Evolutionary conservation across 805 yeast genomes (phyloP).

Genomic region (Metschnikowia kunwiensis): DNA sequence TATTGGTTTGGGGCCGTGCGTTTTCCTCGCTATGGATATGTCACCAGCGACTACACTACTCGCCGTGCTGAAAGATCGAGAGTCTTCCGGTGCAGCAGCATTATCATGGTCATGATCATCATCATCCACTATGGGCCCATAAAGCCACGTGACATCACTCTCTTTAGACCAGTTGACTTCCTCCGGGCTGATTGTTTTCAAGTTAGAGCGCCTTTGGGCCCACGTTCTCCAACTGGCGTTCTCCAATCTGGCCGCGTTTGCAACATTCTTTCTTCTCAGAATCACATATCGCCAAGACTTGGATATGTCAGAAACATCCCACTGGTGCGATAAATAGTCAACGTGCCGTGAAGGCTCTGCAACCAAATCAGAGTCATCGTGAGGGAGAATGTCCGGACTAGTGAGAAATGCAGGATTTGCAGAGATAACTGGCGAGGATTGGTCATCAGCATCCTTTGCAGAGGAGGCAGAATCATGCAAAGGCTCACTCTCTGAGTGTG

Average conservation of each 20-base stretch:
- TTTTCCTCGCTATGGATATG: constrained; percentile 37
- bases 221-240: constrained; percentile 91
- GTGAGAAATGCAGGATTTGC: constrained; percentile 16
- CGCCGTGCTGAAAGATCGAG: constrained; percentile 27
- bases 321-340: constrained; percentile 90
- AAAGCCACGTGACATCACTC: constrained; percentile 95
- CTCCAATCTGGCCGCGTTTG: constrained; percentile 46
- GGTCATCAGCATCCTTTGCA: constrained; percentile 13
- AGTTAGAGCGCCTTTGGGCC: constrained; percentile 72
- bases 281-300: constrained; percentile 95
- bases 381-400: constrained; percentile 49
- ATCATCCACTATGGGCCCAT: constrained; percentile 77
- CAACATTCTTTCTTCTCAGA: constrained; percentile 75
- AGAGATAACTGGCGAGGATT: constrained; percentile 9
- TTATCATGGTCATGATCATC: constrained; percentile 26
- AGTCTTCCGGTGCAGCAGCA: constrained; percentile 21
- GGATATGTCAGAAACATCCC: constrained; percentile 93
- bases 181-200: constrained; percentile 83
- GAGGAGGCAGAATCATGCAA: constrained; percentile 1
- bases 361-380: constrained; percentile 78
- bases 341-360: constrained; percentile 87
- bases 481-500: neutral
- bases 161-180: constrained; percentile 95
- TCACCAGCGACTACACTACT: constrained; percentile 45
- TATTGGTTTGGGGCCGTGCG: constrained; percentile 65